A percentile compares a stretch with the other conserved stretches of the same genome.
Evolutionary conservation across 164 flowering plant genomes (phyloP).

Genomic region (Magnolia officinalis): DNA sequence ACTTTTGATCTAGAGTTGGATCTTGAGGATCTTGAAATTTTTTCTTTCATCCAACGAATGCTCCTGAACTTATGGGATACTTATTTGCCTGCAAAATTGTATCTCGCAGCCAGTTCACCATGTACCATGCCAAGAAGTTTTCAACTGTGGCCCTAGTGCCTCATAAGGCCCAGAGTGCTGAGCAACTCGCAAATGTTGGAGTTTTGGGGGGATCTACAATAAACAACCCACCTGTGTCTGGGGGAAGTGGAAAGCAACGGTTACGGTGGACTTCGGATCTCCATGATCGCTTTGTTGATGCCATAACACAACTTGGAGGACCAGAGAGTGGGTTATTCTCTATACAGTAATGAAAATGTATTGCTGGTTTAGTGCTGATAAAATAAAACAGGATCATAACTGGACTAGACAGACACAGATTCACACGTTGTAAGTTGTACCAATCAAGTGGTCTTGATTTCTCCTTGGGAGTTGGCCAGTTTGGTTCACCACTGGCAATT

Average conservation of each 20-base stretch:
- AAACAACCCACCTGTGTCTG: slow-evolving; percentile 36
- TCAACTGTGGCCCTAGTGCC: slow-evolving; percentile 43
- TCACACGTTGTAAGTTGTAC: too few relatives aligned
- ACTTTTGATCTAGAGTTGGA: neutral
- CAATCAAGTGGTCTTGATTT: too few relatives aligned
- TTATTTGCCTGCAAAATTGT: neutral
- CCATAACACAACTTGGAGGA: slow-evolving; percentile 72
- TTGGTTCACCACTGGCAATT: too few relatives aligned
- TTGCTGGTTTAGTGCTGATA: too few relatives aligned
- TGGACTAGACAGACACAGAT: neutral
- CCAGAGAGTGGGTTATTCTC: slow-evolving; percentile 67
- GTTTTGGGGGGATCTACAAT: slow-evolving; percentile 25
- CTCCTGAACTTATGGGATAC: neutral
- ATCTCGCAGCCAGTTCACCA: slow-evolving; percentile 24
- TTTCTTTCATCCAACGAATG: too few relatives aligned
- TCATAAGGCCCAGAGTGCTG: slow-evolving; percentile 41
- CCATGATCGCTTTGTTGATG: slow-evolving; percentile 73
- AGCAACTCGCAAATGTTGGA: slow-evolving; percentile 33
- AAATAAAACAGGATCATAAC: too few relatives aligned
- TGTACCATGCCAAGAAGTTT: slow-evolving; percentile 58
- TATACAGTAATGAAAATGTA: slow-evolving; percentile 4
- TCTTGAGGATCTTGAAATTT: neutral
- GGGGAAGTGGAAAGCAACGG: slow-evolving; percentile 56
- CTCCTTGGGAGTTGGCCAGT: too few relatives aligned
- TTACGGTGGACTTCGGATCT: slow-evolving; percentile 68